These are phyloP conservation scores for Exidia glandulosa DNA, from an alignment of 768 basidiomycete genomes.

Conservation along the genomic window DNA sequence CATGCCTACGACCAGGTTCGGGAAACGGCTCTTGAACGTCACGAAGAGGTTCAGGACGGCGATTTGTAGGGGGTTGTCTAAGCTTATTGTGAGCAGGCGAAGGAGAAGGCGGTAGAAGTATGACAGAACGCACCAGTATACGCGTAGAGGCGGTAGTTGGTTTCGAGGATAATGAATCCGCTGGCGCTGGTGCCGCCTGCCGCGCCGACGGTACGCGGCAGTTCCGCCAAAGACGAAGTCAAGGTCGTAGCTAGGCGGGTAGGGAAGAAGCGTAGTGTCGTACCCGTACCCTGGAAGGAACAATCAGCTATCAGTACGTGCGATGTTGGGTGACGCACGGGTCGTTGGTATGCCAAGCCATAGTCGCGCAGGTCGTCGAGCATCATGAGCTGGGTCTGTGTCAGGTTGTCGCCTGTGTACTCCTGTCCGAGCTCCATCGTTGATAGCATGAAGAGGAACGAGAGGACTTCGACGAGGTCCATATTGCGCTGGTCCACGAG, in stretches of 20 bases:
- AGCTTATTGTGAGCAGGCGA: neutral
- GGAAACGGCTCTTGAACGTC: conserved; percentile 85
- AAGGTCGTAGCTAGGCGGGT: conserved; percentile 91
- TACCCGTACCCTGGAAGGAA: conserved; percentile 35
- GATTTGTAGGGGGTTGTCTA: conserved; percentile 92
- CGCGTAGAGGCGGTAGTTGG: conserved; percentile 96
- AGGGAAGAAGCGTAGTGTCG: conserved; percentile 78
- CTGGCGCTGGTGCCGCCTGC: conserved; percentile 48
- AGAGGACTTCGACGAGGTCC: conserved; percentile 88
- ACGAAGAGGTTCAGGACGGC: conserved; percentile 93
- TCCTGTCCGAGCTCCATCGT: conserved; percentile 95
- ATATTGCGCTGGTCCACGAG: conserved; percentile 82
- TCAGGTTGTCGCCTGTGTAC: conserved; percentile 76
- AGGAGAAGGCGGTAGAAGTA: neutral
- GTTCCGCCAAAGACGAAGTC: conserved; percentile 78
- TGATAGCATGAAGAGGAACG: conserved; percentile 93
- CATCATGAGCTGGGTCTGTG: conserved; percentile 73
- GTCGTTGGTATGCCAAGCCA: conserved; percentile 83
- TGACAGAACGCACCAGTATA: conserved; percentile 65
- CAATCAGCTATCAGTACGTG: conserved; percentile 6
- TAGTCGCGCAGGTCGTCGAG: conserved; percentile 89
- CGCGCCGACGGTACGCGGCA: conserved; percentile 49
- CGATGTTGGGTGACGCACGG: conserved; percentile 30
- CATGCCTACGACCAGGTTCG: conserved; percentile 92
- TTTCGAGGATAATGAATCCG: conserved; percentile 94